Conservation (phyloP, 768 basidiomycete species). For the Lactarius vividus region DNA sequence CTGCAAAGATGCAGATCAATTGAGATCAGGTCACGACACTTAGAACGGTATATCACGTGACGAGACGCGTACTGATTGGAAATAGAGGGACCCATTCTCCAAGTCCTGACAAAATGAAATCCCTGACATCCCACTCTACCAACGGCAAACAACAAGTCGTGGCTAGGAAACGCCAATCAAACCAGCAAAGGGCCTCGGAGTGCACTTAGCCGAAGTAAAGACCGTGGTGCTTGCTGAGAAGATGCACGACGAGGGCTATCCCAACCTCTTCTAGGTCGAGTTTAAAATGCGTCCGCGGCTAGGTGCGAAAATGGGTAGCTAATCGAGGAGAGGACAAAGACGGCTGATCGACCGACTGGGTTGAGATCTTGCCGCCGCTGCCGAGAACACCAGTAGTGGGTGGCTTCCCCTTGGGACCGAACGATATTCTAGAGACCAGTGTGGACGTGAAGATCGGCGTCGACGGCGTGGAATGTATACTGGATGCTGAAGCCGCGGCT, state of each 20-base stretch:
- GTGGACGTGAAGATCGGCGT: neutral
- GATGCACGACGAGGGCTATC: neutral
- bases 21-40: no score
- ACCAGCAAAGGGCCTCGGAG: neutral
- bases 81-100: neutral
- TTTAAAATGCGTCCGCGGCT: neutral
- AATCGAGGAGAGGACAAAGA: neutral
- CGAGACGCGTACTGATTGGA: neutral
- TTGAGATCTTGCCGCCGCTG: neutral
- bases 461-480: neutral
- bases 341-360: neutral
- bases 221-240: neutral
- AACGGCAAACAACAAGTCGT: neutral
- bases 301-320: neutral
- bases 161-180: neutral
- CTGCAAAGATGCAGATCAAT: no score
- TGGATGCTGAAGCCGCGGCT: neutral
- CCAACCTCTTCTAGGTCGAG: neutral
- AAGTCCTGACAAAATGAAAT: neutral
- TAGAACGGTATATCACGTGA: neutral
- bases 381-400: neutral
- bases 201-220: neutral
- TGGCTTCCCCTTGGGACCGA: neutral
- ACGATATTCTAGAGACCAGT: neutral
- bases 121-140: neutral